Percentiles rank a stretch among this genome's conserved stretches.
These are phyloP conservation scores for Talaromyces verruculosus DNA, from an alignment of 2,329 filamentous ascomycete species.

Conservation along the genomic window DNA sequence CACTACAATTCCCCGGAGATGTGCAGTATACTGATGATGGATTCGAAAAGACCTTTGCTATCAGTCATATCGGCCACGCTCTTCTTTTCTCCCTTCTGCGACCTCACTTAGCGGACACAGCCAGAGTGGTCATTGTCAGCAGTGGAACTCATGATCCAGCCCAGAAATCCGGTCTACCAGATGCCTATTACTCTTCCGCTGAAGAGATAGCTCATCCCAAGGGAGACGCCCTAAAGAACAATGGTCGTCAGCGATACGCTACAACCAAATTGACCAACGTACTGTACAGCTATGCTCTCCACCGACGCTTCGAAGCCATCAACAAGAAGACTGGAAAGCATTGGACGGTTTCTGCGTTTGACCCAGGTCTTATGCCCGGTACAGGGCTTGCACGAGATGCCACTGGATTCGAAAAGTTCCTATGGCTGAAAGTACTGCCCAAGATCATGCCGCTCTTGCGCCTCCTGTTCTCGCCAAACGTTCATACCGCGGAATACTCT, in stretches of 20 bases:
- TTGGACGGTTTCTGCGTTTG: constrained; percentile 46
- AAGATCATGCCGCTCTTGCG: constrained; percentile 35
- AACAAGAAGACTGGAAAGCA: constrained; percentile 26
- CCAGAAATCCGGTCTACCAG: constrained; percentile 45
- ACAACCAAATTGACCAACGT: constrained; percentile 52
- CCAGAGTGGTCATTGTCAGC: constrained; percentile 48
- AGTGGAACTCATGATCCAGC: constrained; percentile 52
- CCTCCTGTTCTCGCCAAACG: constrained; percentile 35
- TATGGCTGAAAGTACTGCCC: constrained; percentile 42
- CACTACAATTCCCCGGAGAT: constrained; percentile 44
- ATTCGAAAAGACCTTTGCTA: constrained; percentile 51
- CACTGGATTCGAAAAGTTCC: constrained; percentile 29
- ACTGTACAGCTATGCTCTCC: constrained; percentile 50
- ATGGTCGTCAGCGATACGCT: constrained; percentile 45
- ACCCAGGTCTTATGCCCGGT: constrained; percentile 53
- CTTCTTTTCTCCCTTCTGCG: constrained; percentile 52
- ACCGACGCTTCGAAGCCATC: constrained; percentile 34
- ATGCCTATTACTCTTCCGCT: constrained; percentile 46
- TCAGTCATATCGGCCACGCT: constrained; percentile 54
- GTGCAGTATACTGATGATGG: constrained; percentile 44
- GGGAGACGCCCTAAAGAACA: constrained; percentile 27
- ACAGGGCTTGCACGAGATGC: constrained; percentile 45
- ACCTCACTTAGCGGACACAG: constrained; percentile 41
- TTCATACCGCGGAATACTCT: constrained; percentile 44
- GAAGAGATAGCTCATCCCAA: constrained; percentile 49